Base-by-base conservation (phyloP, 495 filamentous ascomycete species). In the Poronia punctata region DNA sequence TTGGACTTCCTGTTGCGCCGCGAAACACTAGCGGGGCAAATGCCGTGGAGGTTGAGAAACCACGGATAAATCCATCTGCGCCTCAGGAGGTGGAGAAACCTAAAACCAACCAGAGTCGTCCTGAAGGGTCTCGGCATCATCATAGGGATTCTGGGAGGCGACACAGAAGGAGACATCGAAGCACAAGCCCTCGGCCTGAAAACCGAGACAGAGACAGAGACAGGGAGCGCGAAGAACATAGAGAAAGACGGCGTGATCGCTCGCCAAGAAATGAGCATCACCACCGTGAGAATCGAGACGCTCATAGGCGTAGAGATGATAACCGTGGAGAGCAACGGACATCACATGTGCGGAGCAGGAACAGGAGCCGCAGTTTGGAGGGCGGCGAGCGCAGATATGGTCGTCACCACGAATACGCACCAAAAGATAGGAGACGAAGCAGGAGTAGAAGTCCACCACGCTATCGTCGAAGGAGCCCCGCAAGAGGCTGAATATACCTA, bases 1-100 rank as follows among this genome's bases (percentile, higher is more conserved):
- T 97, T 45, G 92, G 92, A 1, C 69, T 93, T 14, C 84, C 87
- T 3, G 67, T 86, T 4, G 74, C 74, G 34, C 39, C 74, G 16
- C 57, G 72, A 34, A 61, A 67, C 24, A 48, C 51, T 4, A 69
- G 68, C 0, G 72, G 72, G 1, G 70, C 72, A 3, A 78, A 78
- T 46, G 62, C 64, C 1, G 52, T 75, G 7, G 55, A 61, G 35
- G 61, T 71, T 24, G 16, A 27, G 35, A 41, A 52, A 16, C 25
- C 23, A 37, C 32, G 40, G 42, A 32, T 6, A 46, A 26, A 38
- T 11, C 25, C 16, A 3, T 21, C 19, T 21, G 21, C 28, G 11
- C 35, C 42, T n/a, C n/a, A 40, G 22, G 19, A 40, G 45, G 38
- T 45, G 35, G 36, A 46, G 32, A 21, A 12, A 8, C 35, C 35